Percentiles rank a stretch among this genome's conserved stretches.
Conservation (phyloP, 75 land plant genomes). For the Pinus tabuliformis region DNA sequence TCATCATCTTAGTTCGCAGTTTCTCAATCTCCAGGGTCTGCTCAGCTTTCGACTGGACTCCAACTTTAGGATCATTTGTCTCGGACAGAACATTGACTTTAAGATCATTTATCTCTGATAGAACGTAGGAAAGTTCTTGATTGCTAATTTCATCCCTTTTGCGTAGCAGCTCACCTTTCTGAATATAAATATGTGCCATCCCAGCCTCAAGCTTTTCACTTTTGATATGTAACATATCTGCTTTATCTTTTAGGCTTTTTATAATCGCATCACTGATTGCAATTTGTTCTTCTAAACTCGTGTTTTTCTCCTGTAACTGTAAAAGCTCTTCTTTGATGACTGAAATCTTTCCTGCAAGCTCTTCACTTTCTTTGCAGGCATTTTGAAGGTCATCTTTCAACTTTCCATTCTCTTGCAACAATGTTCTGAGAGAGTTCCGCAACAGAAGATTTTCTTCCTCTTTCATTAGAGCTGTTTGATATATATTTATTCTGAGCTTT, state of each 20-base stretch:
- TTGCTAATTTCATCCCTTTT: not conserved
- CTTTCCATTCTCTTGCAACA: conserved; percentile 3
- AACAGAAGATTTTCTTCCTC: not conserved
- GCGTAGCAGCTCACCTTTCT: not conserved
- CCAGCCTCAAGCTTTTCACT: conserved; percentile 4
- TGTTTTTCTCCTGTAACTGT: conserved; percentile 6
- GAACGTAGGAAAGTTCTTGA: not conserved
- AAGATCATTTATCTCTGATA: not conserved
- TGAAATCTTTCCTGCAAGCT: not conserved
- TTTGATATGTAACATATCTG: not conserved
- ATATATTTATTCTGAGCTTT: not conserved
- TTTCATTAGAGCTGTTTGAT: not conserved
- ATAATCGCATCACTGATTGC: not conserved
- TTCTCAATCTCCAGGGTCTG: not conserved
- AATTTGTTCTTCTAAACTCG: conserved; percentile 4
- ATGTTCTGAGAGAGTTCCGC: conserved; percentile 2
- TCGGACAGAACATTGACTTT: not conserved
- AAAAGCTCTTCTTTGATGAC: not conserved
- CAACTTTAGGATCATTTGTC: not conserved
- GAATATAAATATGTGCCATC: not conserved
- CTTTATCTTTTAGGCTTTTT: not conserved
- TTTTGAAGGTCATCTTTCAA: conserved; percentile 6
- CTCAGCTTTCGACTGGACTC: not conserved
- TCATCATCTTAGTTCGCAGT: not conserved
- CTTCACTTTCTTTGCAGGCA: not conserved